Base-by-base conservation (phyloP, 192 early-diverging fungal genomes). In the Coemansia sp. region DNA sequence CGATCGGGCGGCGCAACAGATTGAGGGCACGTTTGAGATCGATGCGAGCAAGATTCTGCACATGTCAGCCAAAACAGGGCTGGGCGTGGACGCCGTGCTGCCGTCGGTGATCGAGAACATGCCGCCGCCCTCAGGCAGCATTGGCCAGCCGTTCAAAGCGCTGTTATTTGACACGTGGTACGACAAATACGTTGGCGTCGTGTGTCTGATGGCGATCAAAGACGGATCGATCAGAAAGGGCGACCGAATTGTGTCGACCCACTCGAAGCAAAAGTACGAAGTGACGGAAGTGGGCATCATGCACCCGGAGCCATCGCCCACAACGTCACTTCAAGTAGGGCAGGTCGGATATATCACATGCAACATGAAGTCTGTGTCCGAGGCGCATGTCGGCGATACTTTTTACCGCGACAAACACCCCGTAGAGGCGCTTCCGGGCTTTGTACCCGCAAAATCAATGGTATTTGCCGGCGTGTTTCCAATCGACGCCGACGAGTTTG, bases 111-210 rank as follows among this genome's bases (percentile, higher is more conserved):
- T 97, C 51, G 90, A 93, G 38, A 66, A 84, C 12, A 84, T 93
- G 10, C 91, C 93, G 36, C 78, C 87, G 82, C 94, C 95, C 6
- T 61, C 38, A 8, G 92, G 88, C 19, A 80, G 85, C 65, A 64
- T 75, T 7, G 74, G 78, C 2, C 84, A 75, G 57, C 89, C 93
- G 14, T 88, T 98, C 65, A 88, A 89, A 61, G 89, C 89, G 2
- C 83, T 98, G n/a, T 72, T 98, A 31, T 98, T 98, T 68, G 96
- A 98, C 69, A 92, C 91, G 22, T 98, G 95, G 95, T 94, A 96
- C 73, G 95, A 98, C 72, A 87, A 87, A n/a, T 98, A 96, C 75
- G 88, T 94, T 0, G 96, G 96, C 28, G 96, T 97, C n/a, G 87
- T 98, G 21, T 96, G 93, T 71, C 78, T 98, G 69, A 75, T 98